Base-by-base conservation (phyloP, 768 basidiomycete species). In the Trametes elegans region DNA sequence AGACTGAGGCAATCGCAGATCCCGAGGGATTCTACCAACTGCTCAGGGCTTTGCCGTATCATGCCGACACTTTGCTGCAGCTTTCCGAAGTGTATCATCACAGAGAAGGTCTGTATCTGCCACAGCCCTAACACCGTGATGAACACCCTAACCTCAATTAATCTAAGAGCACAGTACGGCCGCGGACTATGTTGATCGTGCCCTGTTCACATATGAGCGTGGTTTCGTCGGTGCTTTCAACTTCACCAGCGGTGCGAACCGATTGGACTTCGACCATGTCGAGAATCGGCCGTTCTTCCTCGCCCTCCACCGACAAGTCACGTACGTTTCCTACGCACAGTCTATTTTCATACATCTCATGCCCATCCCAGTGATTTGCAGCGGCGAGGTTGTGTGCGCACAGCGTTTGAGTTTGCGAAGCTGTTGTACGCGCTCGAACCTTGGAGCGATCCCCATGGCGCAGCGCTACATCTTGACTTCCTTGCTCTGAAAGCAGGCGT, bases 221-320 rank as follows among this genome's bases (percentile, higher is more conserved):
- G 84, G 90, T 10, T 90, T 98, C 61, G 79, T 93, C 14, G 91
- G 93, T 2, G 76, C 87, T 0, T 96, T 95, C 76, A 91, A 81
- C 61, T 86, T 97, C 70, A 85, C 91, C 1, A 83, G 73, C 31
- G 96, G 95, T 7, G 71, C 78, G 2, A 89, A 88, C 57, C 81
- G 95, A 10, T 80, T 99, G 2, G 93, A 96, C 64, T 99, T 98
- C 67, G 85, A 91, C 59, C 78, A 73, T 11, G 89, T 97, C 10
- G 95, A 98, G 70, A 98, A 96, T 62, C 78, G 96, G 35, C 90
- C 93, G 0, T 90, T 99, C 70, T 98, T 88, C 73, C 81, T 96
- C 7, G 93, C 90, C 1, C 58, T 97, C 1, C 90, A 93, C 62
- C 79, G 93, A 52, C 87, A 91, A 64, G 79, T 94, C 2, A 80